These are phyloP conservation scores for Choricystis sp. DNA, from an alignment of 139 green algal genomes.

Conservation along the genomic window DNA sequence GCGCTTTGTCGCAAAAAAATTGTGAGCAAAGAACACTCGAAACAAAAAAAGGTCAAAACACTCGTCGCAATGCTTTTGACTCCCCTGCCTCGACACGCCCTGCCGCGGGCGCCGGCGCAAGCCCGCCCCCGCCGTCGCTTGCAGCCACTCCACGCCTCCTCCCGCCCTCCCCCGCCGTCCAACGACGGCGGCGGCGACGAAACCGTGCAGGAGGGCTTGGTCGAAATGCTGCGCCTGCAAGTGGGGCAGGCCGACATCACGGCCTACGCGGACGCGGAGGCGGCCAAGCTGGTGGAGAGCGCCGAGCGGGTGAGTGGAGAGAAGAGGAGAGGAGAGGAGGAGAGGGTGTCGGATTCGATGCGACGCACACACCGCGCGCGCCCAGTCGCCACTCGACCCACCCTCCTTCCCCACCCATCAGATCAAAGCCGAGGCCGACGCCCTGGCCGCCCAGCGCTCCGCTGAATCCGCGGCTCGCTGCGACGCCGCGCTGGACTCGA, in stretches of 20 bases:
- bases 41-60: too few relatives aligned
- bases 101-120: background rate
- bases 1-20: too few relatives aligned
- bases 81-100: too few relatives aligned
- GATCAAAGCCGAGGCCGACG: background rate
- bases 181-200: background rate
- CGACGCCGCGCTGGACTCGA: background rate
- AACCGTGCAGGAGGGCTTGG: background rate
- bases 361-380: too few relatives aligned
- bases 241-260: background rate
- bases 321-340: background rate
- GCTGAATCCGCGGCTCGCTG: background rate
- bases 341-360: background rate
- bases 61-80: too few relatives aligned
- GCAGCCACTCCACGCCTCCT: background rate
- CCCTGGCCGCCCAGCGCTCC: too few relatives aligned
- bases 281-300: background rate
- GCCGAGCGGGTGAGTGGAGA: background rate
- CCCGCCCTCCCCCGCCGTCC: background rate
- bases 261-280: background rate
- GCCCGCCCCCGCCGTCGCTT: too few relatives aligned
- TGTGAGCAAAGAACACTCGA: too few relatives aligned
- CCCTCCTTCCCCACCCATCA: too few relatives aligned
- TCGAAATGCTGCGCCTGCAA: background rate
- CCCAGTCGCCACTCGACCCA: background rate